Conservation (phyloP, 768 basidiomycete species). For the Tylopilus cervinicoccineus region DNA sequence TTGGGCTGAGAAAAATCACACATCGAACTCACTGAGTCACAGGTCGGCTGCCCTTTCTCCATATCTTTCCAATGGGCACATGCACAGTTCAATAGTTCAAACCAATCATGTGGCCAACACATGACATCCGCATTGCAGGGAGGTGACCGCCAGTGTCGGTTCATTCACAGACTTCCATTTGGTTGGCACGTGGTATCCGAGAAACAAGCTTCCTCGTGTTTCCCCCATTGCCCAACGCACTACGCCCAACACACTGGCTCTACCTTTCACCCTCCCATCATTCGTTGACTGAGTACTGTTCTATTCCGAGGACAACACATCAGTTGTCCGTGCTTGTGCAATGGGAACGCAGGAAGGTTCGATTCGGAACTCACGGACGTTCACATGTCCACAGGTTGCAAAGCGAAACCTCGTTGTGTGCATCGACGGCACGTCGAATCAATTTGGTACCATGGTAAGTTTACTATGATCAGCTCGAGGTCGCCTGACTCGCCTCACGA, state of each 20-base stretch:
- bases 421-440: conserved; percentile 40
- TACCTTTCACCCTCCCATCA: neutral
- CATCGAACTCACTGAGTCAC: no score
- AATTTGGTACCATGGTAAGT: conserved; percentile 32
- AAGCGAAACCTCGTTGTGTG: conserved; percentile 29
- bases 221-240: neutral
- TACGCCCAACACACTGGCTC: neutral
- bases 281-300: neutral
- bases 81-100: no score
- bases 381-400: conserved; percentile 1
- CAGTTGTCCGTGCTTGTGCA: neutral
- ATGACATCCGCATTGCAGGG: conserved; percentile 2
- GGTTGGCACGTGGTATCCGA: conserved; percentile 9
- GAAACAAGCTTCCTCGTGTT: conserved; percentile 13
- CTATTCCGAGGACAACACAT: neutral
- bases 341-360: conserved; percentile 6
- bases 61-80: no score
- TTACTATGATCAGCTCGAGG: neutral
- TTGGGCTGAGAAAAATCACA: no score
- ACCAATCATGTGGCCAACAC: no score
- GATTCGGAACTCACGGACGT: neutral
- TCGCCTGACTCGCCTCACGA: neutral
- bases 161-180: neutral
- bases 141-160: neutral
- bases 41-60: no score